phyloP scores from a whole-genome alignment of 2,329 filamentous ascomycete genomes.

The Cordyceps javanica region DNA sequence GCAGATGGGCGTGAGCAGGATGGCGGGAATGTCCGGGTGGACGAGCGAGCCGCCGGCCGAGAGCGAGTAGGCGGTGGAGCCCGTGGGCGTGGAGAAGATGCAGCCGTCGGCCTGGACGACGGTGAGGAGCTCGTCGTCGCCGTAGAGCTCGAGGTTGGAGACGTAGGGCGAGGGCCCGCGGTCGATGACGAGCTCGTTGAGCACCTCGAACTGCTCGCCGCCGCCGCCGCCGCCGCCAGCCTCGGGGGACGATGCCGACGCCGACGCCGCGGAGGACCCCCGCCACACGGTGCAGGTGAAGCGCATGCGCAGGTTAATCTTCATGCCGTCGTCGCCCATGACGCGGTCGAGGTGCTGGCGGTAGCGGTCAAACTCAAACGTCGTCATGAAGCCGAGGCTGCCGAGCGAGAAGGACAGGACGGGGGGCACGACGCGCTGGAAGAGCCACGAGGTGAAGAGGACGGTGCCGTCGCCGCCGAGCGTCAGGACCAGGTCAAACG shows the following conservation, averaged over 20 bases:
- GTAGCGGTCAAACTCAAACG: conserved; percentile 82
- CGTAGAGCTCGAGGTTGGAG: conserved; percentile 92
- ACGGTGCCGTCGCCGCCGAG: conserved; percentile 84
- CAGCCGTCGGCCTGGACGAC: conserved; percentile 95
- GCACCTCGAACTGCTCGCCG: conserved; percentile 92
- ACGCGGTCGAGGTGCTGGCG: conserved; percentile 79
- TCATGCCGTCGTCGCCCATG: conserved; percentile 94
- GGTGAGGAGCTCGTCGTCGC: conserved; percentile 89
- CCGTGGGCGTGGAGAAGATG: conserved; percentile 95
- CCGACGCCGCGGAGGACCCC: too few relatives aligned
- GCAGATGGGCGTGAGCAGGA: conserved; percentile 94
- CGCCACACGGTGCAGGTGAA: conserved; percentile 98
- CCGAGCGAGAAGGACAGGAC: conserved; percentile 80
- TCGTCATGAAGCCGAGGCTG: conserved; percentile 82
- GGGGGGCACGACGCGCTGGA: conserved; percentile 80
- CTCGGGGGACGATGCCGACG: too few relatives aligned
- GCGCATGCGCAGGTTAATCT: conserved; percentile 95
- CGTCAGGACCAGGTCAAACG: conserved; percentile 89
- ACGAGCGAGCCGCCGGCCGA: conserved; percentile 93
- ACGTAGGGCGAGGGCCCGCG: conserved; percentile 95
- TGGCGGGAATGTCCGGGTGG: conserved; percentile 93
- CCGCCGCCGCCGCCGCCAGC: conserved; percentile 54
- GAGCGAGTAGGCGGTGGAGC: conserved; percentile 90
- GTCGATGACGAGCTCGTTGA: conserved; percentile 98
- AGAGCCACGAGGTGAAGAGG: conserved; percentile 85